A percentile compares a stretch with the other conserved stretches of the same genome.
Evolutionary conservation across 345 rosid species (phyloP).

Genomic region (Citropsis articulata): DNA sequence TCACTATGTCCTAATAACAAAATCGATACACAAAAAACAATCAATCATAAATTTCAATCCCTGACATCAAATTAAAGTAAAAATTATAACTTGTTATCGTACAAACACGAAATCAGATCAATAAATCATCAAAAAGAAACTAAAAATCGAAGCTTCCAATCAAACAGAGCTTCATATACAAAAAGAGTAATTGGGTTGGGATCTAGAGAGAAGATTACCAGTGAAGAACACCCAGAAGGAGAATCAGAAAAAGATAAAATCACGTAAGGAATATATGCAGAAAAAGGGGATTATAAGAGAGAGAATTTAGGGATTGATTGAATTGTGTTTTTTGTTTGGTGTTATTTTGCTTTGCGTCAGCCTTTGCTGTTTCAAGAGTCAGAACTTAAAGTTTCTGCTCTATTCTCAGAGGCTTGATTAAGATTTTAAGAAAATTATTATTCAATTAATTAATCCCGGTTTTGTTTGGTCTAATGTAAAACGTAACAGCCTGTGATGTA

Average conservation of each 20-base stretch:
- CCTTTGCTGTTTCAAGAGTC: background rate
- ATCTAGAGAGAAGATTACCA: conserved; percentile 9
- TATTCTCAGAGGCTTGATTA: background rate
- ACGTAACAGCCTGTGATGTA: conserved; percentile 3
- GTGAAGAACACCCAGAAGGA: background rate
- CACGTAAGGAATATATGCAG: background rate
- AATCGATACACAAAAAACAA: conserved; percentile 8
- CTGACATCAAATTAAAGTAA: conserved; percentile 3
- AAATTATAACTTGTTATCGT: background rate
- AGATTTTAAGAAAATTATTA: background rate
- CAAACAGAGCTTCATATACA: background rate
- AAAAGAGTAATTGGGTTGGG: background rate
- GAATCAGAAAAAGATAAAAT: background rate
- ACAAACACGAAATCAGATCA: conserved; percentile 13
- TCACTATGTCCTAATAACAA: conserved; percentile 19
- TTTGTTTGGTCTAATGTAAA: background rate
- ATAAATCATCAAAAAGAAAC: background rate
- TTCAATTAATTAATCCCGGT: background rate
- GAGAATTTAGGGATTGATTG: background rate
- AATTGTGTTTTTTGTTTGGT: background rate
- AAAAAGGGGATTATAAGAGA: background rate
- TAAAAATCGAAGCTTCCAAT: background rate
- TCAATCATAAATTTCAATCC: conserved; percentile 16
- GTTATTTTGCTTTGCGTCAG: background rate
- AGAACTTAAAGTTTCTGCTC: background rate